Evolutionary conservation across 2,329 filamentous ascomycete genomes (phyloP).

Genomic region (Ophiobolus disseminans): DNA sequence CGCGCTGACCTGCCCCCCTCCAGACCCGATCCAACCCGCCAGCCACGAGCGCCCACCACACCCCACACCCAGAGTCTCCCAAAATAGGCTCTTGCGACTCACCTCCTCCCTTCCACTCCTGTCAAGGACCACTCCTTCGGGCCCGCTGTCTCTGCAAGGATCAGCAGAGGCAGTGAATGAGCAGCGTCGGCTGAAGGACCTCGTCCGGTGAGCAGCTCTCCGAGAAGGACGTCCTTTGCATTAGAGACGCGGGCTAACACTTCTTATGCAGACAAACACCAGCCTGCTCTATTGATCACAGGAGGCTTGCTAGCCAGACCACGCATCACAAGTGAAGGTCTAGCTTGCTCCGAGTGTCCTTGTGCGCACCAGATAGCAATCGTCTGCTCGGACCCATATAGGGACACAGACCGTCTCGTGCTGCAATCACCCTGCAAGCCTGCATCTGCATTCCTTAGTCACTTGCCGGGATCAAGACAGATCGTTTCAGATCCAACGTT

Average conservation of each 20-base stretch:
- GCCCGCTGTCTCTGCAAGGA: constrained; percentile 23
- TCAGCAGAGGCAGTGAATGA: constrained; percentile 21
- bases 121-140: constrained; percentile 29
- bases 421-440: constrained; percentile 43
- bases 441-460: constrained; percentile 43
- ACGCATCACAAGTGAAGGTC: constrained; percentile 36
- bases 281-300: constrained; percentile 30
- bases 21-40: constrained; percentile 27
- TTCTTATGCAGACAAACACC: constrained; percentile 41
- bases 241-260: constrained; percentile 34
- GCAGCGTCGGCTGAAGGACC: constrained; percentile 24
- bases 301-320: constrained; percentile 38
- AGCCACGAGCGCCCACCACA: constrained; percentile 36
- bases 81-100: constrained; percentile 27
- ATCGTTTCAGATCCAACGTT: constrained; percentile 49
- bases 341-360: constrained; percentile 45
- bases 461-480: constrained; percentile 44
- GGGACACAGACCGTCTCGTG: constrained; percentile 49
- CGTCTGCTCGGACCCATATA: constrained; percentile 41
- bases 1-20: constrained; percentile 39
- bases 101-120: constrained; percentile 26
- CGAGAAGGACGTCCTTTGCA: constrained; percentile 16
- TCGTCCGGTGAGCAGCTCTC: constrained; percentile 35
- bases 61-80: constrained; percentile 22
- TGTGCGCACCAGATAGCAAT: constrained; percentile 45